phyloP scores from a whole-genome alignment of 2,329 filamentous ascomycete genomes.

The Colletotrichum paranaense region DNA sequence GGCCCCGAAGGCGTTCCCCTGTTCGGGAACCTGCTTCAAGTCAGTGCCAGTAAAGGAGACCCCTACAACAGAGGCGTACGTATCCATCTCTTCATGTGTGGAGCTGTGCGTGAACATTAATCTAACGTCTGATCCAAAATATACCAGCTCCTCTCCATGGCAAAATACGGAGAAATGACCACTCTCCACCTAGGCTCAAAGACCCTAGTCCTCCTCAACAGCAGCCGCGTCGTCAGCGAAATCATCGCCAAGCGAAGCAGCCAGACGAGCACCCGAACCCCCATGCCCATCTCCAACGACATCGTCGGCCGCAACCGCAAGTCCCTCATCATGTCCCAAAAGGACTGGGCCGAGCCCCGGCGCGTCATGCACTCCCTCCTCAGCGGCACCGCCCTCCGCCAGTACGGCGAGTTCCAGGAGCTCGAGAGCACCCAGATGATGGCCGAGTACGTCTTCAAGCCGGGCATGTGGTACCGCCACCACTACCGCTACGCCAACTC shows the following conservation, averaged over 20 bases:
- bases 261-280: slow-evolving; percentile 45
- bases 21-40: not conserved
- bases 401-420: slow-evolving; percentile 48
- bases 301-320: slow-evolving; percentile 48
- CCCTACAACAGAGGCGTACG: not conserved
- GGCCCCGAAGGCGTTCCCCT: not conserved
- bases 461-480: slow-evolving; percentile 49
- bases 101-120: not conserved
- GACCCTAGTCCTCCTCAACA: slow-evolving; percentile 57
- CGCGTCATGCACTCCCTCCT: slow-evolving; percentile 52
- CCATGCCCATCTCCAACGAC: slow-evolving; percentile 44
- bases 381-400: slow-evolving; percentile 46
- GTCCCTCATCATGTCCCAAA: slow-evolving; percentile 45
- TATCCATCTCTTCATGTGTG: not conserved
- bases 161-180: slow-evolving; percentile 42
- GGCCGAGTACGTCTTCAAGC: slow-evolving; percentile 40
- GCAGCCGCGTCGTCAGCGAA: slow-evolving; percentile 48
- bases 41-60: not conserved
- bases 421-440: slow-evolving; percentile 50
- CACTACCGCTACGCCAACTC: slow-evolving; percentile 54
- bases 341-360: slow-evolving; percentile 48
- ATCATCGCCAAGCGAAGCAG: slow-evolving; percentile 50
- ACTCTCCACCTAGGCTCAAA: slow-evolving; percentile 45
- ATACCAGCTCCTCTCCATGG: not conserved
- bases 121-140: not conserved